These are phyloP conservation scores for Stromatinia cepivora DNA, from an alignment of 2,329 filamentous ascomycete species.

Conservation along the genomic window DNA sequence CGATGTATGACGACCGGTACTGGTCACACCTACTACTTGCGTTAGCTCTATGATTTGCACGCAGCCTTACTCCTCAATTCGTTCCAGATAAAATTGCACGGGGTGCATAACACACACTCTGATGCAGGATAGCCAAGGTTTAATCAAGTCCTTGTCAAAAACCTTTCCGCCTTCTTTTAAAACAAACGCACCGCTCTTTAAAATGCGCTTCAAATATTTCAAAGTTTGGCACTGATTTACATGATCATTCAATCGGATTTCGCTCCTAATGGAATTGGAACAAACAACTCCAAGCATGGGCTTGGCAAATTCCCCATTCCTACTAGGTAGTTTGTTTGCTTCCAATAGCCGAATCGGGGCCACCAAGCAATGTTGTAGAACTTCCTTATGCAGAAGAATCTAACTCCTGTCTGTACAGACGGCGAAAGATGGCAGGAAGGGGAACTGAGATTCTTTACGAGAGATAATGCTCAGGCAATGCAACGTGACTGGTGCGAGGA, in stretches of 20 bases:
- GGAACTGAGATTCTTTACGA: neutral
- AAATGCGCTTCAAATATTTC: neutral
- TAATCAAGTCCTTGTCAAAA: constrained; percentile 16
- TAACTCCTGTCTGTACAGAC: neutral
- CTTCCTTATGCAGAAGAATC: constrained; percentile 9
- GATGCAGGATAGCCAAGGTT: constrained; percentile 11
- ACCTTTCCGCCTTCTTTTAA: neutral
- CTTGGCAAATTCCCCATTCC: neutral
- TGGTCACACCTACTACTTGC: constrained; percentile 7
- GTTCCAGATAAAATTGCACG: constrained; percentile 18
- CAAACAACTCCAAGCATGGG: constrained; percentile 10
- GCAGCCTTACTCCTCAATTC: constrained; percentile 1
- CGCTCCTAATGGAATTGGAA: neutral
- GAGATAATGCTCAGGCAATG: neutral
- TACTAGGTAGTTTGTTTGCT: constrained; percentile 14
- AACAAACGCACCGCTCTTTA: neutral
- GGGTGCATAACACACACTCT: constrained; percentile 6
- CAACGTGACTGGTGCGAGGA: neutral
- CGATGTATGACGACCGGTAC: constrained; percentile 26
- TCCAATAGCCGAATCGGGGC: neutral
- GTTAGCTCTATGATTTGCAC: neutral
- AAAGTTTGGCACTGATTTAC: constrained; percentile 14
- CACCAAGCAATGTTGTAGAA: constrained; percentile 20
- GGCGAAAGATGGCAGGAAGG: neutral
- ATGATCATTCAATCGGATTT: constrained; percentile 9